phyloP scores from a whole-genome alignment of 108 stramenopile genomes.

The Conticribra guillardii region DNA sequence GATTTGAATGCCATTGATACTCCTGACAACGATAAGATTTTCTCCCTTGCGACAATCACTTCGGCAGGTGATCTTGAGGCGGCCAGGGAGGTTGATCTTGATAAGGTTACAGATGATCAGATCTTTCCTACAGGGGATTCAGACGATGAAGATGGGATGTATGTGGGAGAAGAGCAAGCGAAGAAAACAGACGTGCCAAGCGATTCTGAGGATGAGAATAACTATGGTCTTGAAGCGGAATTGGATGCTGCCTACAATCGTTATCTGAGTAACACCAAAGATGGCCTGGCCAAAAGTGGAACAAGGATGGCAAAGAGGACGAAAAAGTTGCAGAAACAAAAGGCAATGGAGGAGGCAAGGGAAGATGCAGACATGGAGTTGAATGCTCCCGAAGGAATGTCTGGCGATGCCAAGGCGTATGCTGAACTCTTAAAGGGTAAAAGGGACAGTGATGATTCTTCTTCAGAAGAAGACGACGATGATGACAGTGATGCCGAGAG shows the following conservation, averaged over 20 bases:
- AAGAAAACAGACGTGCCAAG: constrained; percentile 45
- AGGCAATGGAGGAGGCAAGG: constrained; percentile 79
- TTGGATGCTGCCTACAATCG: constrained; percentile 88
- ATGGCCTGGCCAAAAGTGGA: constrained; percentile 76
- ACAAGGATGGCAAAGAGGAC: constrained; percentile 84
- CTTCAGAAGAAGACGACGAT: constrained; percentile 51
- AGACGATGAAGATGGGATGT: constrained; percentile 45
- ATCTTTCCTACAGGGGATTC: constrained; percentile 49
- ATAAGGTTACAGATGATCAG: constrained; percentile 74
- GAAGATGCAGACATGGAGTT: constrained; percentile 85
- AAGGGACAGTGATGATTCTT: constrained; percentile 65
- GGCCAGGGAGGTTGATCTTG: constrained; percentile 82
- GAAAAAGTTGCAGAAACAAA: constrained; percentile 78
- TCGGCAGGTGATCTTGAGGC: constrained; percentile 67
- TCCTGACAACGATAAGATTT: constrained; percentile 85
- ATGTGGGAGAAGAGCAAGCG: constrained; percentile 40
- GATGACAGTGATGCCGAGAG: constrained; percentile 61
- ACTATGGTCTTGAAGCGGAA: constrained; percentile 73
- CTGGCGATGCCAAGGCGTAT: constrained; percentile 74
- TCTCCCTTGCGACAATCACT: constrained; percentile 76
- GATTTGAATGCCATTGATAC: constrained; percentile 89
- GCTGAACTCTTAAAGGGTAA: constrained; percentile 74
- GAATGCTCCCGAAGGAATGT: constrained; percentile 56
- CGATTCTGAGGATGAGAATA: constrained; percentile 61
- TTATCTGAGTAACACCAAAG: constrained; percentile 77